Percentiles rank a stretch among this genome's conserved stretches.
Conservation (phyloP, 2,329 filamentous ascomycete genomes). For the Curvularia verruculosa region DNA sequence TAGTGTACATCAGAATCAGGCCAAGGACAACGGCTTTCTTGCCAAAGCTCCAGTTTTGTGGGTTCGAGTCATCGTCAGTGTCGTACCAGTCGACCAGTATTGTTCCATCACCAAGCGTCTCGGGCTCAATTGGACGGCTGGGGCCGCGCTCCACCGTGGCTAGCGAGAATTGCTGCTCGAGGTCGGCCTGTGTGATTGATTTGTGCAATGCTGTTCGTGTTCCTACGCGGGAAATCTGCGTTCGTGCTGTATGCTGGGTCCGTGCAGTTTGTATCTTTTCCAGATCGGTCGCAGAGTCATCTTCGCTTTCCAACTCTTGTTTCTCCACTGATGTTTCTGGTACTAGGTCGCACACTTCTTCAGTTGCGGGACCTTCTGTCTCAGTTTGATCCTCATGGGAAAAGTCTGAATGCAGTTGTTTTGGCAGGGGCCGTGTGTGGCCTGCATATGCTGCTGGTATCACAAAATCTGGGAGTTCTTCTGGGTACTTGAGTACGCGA, state of each 20-base stretch:
- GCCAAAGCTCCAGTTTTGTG: slow-evolving; percentile 48
- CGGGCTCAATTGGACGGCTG: slow-evolving; percentile 45
- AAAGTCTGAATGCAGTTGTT: slow-evolving; percentile 18
- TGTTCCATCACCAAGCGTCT: slow-evolving; percentile 45
- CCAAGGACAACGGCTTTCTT: slow-evolving; percentile 47
- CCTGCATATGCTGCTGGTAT: slow-evolving; percentile 54
- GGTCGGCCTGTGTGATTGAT: slow-evolving; percentile 48
- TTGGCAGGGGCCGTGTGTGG: slow-evolving; percentile 16
- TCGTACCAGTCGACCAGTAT: slow-evolving; percentile 54
- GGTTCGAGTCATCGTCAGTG: slow-evolving; percentile 49
- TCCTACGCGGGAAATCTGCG: slow-evolving; percentile 45
- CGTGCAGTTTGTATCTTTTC: slow-evolving; percentile 44
- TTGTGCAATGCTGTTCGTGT: slow-evolving; percentile 47
- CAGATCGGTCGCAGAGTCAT: slow-evolving; percentile 32
- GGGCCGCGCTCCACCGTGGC: slow-evolving; percentile 46
- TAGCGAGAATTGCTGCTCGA: slow-evolving; percentile 49
- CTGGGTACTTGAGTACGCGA: slow-evolving; percentile 63
- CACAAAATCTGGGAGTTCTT: slow-evolving; percentile 63
- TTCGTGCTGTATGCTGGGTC: slow-evolving; percentile 34
- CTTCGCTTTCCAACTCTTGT: slow-evolving; percentile 19
- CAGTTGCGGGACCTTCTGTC: slow-evolving; percentile 27
- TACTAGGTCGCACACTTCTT: slow-evolving; percentile 34
- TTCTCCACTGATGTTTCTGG: slow-evolving; percentile 36
- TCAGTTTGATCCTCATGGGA: slow-evolving; percentile 14
- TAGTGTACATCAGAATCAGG: slow-evolving; percentile 64